A percentile compares a stretch with the other conserved stretches of the same genome.
Conservation (phyloP, 768 basidiomycete genomes). For the Auricularia sp. region DNA sequence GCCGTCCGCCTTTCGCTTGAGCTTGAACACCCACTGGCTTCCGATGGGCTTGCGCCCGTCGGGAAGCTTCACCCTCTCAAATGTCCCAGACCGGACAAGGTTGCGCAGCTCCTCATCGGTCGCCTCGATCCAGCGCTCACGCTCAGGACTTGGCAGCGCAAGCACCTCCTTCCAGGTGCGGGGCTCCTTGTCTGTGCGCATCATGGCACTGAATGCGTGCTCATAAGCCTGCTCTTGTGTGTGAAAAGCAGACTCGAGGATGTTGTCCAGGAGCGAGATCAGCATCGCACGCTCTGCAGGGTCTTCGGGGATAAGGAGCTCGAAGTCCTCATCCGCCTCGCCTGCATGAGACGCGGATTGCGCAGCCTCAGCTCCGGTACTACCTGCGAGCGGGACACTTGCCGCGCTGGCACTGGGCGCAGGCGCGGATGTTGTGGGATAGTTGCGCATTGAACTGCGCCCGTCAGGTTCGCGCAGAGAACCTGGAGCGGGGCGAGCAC, state of each 20-base stretch:
- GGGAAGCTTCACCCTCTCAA: slow-evolving; percentile 20
- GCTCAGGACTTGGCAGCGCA: neutral
- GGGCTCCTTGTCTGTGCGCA: neutral
- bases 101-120: neutral
- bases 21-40: slow-evolving; percentile 31
- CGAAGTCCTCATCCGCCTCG: neutral
- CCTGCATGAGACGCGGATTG: neutral
- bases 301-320: neutral
- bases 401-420: no score
- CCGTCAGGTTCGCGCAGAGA: no score
- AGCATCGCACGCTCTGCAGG: neutral
- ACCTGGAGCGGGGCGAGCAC: no score
- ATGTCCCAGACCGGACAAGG: slow-evolving; percentile 19
- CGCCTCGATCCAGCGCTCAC: neutral
- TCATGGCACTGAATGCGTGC: neutral
- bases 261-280: neutral
- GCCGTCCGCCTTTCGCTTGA: slow-evolving; percentile 27
- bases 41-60: slow-evolving; percentile 21
- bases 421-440: no score
- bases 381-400: no score
- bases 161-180: neutral
- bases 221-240: neutral
- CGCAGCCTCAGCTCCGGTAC: no score
- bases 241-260: neutral
- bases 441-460: no score